These are phyloP conservation scores for Paramecium bursaria DNA, from an alignment of 73 alveolate species.

Conservation along the genomic window DNA sequence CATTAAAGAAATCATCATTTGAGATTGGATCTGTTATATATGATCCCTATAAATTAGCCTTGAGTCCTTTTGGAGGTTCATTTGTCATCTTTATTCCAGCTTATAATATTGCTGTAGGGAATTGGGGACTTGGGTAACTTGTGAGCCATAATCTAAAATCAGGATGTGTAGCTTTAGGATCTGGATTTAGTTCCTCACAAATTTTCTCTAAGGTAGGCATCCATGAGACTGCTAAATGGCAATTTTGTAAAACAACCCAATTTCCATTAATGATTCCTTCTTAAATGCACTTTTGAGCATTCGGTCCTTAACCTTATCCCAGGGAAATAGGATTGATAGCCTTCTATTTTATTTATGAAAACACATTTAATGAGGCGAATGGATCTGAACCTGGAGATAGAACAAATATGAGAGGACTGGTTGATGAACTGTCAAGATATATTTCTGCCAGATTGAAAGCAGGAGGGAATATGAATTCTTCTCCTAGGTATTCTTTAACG, in stretches of 20 bases:
- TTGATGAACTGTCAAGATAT: constrained; percentile 93
- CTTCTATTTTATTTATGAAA: constrained; percentile 90
- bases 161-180: constrained; percentile 94
- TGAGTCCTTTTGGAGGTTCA: constrained; percentile 99
- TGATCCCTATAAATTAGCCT: constrained; percentile 95
- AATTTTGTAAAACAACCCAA: constrained; percentile 99
- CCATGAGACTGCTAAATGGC: constrained; percentile 99
- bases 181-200: constrained; percentile 96
- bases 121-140: constrained; percentile 97
- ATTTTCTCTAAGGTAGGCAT: constrained; percentile 98
- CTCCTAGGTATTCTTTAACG: constrained; percentile 90
- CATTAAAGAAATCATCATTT: constrained; percentile 94
- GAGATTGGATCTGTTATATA: constrained; percentile 96
- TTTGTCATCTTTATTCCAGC: constrained; percentile 99
- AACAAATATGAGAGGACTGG: constrained; percentile 98
- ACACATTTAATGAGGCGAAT: constrained; percentile 89
- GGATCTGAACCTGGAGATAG: constrained; percentile 99
- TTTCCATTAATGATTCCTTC: constrained; percentile 97
- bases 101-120: constrained; percentile 99
- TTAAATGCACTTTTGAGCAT: constrained; percentile 95
- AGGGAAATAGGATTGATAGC: constrained; percentile 91
- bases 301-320: constrained; percentile 98
- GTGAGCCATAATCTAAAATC: constrained; percentile 99
- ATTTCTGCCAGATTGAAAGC: constrained; percentile 96
- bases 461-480: constrained; percentile 96